Base-by-base conservation (phyloP, 306 rosid species). In the Begonia masoniana region DNA sequence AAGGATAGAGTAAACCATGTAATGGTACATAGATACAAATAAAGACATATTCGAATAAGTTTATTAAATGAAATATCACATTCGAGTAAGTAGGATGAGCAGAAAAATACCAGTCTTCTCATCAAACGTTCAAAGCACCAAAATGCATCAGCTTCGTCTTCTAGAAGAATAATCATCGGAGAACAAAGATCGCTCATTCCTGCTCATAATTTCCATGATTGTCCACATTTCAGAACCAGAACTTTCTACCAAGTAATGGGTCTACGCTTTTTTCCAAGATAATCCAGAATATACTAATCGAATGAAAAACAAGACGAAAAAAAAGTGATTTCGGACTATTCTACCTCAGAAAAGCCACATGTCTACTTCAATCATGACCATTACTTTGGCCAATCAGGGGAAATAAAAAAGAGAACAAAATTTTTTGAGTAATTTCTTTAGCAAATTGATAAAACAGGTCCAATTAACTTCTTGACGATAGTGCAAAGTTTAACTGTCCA, bases 181-280 rank as follows among this genome's bases (percentile, higher is more conserved):
- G 99, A 92, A 72, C 96, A 92, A 26, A 92, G 93, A 65, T 86
- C 99, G 75, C 96, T 83, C 99, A 92, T 92, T 69, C 99, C 99
- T 92, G 88, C 71, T 56, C 78, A 74, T 21, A 60, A 61, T 53
- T 52, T 63, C 50, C 39, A 56, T 62, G 48, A 47, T 31, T 41
- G 70, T 55, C 69, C 26, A 74, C 9, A 69, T 4, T 5, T 69
- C 61, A 55, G 65, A 62, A 51, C 56, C 47, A n/a, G 49, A 9
- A 23, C 9, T 56, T 36, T 54, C 49, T 66, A 52, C 67, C 55
- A 66, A 60, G 56, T 24, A 52, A 47, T 45, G 24, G 54, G 48
- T 51, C 52, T 19, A 52, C 10, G 14, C 6, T 26, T 11, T 21
- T 62, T 16, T 31, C 61, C 48, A 39, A 12, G 19, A 49, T 31